Base-by-base conservation (phyloP, 176 grass and related monocot species). In the Saccharum spontaneum region DNA sequence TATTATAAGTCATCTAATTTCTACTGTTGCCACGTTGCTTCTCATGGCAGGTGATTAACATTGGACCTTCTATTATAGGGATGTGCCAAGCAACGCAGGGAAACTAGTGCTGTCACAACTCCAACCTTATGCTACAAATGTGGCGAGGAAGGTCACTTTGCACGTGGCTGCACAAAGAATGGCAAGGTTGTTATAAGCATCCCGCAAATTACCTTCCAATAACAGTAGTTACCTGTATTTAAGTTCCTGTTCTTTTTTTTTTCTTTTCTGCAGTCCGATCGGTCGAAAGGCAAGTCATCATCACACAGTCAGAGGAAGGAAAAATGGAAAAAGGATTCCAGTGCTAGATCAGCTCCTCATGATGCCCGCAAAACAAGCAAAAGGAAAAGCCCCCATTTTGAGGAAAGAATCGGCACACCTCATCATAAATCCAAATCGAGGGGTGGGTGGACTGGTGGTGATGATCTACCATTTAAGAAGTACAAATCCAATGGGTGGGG, bases 31-130 rank as follows among this genome's bases (percentile, higher is more conserved):
- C 83, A 15, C 80, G 45, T 88, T 79, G 4, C 62, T 68, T 85
- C 24, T 75, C 30, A 48, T 82, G 44, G 44, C 59, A 46, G 77
- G 30, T 67, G 46, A 67, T 83, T 73, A 76, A 78, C 37, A 39
- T 78, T 80, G 66, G 71, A 49, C 8, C 36, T 94, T 92, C 45
- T 83, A 38, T 50, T 68, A 22, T 49, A 99, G 97, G 97, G 97
- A 85, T 99, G 97, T 88, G 97, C 94, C 75, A 99, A 92, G 79
- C 90, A 87, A 50, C 87, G 84, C 22, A 77, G 94, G 61, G 91
- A 94, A 57, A 82, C n/a, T 50, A 85, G 63, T 79, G 74, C 26
- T 14, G 33, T 55, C 49, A 31, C 89, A 71, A 77, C 84, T 61
- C 61, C 88, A 14, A 87, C 90, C 5, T 48, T 84, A 6, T 94